phyloP scores from a whole-genome alignment of 192 early-diverging fungal species.

The Coemansia brasiliensis region DNA sequence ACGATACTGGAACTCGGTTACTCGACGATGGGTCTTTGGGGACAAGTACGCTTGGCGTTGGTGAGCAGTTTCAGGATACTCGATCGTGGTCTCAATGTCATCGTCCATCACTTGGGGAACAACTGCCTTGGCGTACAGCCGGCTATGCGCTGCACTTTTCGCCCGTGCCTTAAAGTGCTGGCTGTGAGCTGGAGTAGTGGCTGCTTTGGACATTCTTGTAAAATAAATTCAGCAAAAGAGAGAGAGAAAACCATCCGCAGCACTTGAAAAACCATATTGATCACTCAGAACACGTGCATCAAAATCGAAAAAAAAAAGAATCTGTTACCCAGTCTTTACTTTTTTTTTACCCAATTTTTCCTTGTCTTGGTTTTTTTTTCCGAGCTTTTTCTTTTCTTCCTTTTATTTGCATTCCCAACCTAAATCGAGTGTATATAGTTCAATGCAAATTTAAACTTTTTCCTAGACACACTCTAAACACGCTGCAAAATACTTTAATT shows the following conservation, averaged over 20 bases:
- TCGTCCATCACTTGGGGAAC: conserved; percentile 48
- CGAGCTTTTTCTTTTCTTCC: neutral
- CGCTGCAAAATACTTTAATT: no score
- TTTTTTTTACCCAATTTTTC: conserved; percentile 1
- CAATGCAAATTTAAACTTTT: conserved; percentile 1
- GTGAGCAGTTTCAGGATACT: conserved; percentile 50
- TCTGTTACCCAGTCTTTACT: neutral
- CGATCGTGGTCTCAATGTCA: conserved; percentile 45
- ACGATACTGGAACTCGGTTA: conserved; percentile 71
- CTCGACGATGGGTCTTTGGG: conserved; percentile 56
- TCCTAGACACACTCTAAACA: neutral
- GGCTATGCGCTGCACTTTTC: conserved; percentile 28
- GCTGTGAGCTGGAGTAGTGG: conserved; percentile 20
- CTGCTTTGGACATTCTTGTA: conserved; percentile 1
- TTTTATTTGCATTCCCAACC: conserved; percentile 5
- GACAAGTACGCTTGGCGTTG: conserved; percentile 58
- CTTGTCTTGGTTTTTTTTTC: neutral
- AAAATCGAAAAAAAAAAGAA: no score
- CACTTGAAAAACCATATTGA: conserved; percentile 1
- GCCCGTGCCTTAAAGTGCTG: conserved; percentile 23
- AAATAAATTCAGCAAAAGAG: neutral
- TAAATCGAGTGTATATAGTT: conserved; percentile 7
- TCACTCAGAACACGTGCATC: neutral
- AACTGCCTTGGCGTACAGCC: conserved; percentile 30
- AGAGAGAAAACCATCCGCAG: conserved; percentile 5